Evolutionary conservation across 352 stramenopile species (phyloP), one percentile per base, ranked within the genome.

Genomic region (Phytophthora kernoviae): DNA sequence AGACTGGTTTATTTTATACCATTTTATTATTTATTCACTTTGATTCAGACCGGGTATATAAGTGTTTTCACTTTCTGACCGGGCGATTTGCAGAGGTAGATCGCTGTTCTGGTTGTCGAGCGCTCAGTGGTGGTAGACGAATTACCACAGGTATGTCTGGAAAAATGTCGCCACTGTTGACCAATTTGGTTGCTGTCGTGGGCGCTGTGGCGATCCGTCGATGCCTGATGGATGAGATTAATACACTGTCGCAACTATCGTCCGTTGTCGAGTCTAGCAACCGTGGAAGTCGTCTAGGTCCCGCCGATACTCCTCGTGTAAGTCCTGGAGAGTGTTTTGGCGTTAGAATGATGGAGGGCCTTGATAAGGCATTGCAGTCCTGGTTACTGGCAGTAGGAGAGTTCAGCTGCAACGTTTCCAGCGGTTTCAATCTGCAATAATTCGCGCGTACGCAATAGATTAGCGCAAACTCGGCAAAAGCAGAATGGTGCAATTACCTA

Each of bases 61-160:
- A 10, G 14, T 41, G 33, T 37, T 40, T 57, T 47, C 41, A 64
- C 21, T 48, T 67, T 32, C 27, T 56, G 12, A 54, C 53, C 27
- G 15, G 52, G 20, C 46, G 54, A 51, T 24, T 24, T 55, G 34
- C 17, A 62, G 32, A 15, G 34, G 40, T 37, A 60, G 24, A 58
- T 10, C 41, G 49, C 32, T 54, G 39, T 49, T 57, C 58, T 10
- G 47, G 11, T 15, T 52, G 40, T 40, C 69, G 50, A 18, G 67
- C 65, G 37, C 65, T 81, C 6, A 87, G 48, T 17, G 80, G 78
- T 4, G 80, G 80, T 7, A 90, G 54, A 27, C 79, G 81, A 27
- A 82, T 41, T 8, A 30, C 24, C 24, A 6, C 3, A 30, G 24
- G 6, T 30, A 70, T 73, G 10, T 64, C 58, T 0, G 63, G 63